These are phyloP conservation scores for Taxillus chinensis DNA, from an alignment of 164 flowering plant species.

Conservation along the genomic window DNA sequence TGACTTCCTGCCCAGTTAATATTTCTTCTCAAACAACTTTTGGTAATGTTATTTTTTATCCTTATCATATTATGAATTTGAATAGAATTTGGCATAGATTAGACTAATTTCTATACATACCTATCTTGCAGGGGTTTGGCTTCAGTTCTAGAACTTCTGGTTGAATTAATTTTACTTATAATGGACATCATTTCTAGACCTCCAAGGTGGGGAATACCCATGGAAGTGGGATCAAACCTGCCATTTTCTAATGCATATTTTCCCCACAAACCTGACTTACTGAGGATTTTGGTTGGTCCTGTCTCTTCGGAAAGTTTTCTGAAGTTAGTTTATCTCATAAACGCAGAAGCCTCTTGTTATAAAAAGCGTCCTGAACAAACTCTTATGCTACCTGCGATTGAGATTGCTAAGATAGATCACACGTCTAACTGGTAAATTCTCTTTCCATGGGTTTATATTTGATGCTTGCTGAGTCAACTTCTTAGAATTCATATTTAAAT, in stretches of 20 bases:
- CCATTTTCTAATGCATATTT: conserved; percentile 66
- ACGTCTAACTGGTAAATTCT: conserved; percentile 55
- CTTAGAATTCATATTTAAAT: conserved; percentile 5
- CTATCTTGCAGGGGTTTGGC: conserved; percentile 52
- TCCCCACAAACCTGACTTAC: conserved; percentile 24
- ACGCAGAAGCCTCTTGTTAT: conserved; percentile 8
- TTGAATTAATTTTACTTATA: conserved; percentile 31
- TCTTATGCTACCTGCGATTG: conserved; percentile 15
- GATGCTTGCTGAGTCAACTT: conserved; percentile 3
- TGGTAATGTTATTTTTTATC: not conserved
- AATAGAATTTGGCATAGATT: not conserved
- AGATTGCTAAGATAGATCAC: conserved; percentile 25
- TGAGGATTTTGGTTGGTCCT: conserved; percentile 42
- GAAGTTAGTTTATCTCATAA: conserved; percentile 26
- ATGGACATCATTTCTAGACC: conserved; percentile 53
- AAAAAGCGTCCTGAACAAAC: conserved; percentile 7
- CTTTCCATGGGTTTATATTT: not conserved
- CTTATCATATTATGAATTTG: not conserved
- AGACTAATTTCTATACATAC: conserved; percentile 4
- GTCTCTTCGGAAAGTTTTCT: conserved; percentile 33
- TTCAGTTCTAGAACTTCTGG: conserved; percentile 37
- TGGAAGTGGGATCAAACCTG: conserved; percentile 46
- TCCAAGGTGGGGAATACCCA: conserved; percentile 52
- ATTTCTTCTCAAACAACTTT: not conserved
- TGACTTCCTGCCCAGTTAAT: not conserved